These are phyloP conservation scores for Helotiales sp. DNA, from an alignment of 2,329 filamentous ascomycete species.

Conservation along the genomic window DNA sequence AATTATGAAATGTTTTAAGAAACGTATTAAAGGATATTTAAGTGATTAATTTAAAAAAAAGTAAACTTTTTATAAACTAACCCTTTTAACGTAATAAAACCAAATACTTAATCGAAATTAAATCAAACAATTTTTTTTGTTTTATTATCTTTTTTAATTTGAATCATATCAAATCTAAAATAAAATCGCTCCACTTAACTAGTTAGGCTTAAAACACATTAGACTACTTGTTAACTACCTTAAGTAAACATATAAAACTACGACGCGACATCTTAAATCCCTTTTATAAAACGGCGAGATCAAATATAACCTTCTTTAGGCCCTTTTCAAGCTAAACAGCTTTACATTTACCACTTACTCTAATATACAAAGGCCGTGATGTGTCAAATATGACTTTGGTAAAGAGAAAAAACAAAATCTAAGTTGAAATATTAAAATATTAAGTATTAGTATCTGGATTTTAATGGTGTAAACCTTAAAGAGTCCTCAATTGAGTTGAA, in stretches of 20 bases:
- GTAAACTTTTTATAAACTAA: constrained; percentile 7
- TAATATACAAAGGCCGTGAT: constrained; percentile 31
- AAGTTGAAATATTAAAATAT: constrained; percentile 26
- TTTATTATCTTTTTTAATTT: constrained; percentile 25
- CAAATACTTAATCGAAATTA: constrained; percentile 12
- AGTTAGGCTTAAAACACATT: constrained; percentile 15
- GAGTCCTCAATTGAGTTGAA: constrained; percentile 34
- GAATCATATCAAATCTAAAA: constrained; percentile 11
- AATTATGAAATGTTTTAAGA: too few species aligned
- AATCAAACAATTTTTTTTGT: constrained; percentile 25
- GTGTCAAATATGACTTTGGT: constrained; percentile 32
- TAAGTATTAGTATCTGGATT: constrained; percentile 30
- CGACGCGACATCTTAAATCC: constrained; percentile 18
- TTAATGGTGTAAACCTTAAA: constrained; percentile 38
- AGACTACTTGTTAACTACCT: constrained; percentile 28
- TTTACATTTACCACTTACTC: too few species aligned
- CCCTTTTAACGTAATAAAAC: neutral
- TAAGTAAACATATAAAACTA: constrained; percentile 21
- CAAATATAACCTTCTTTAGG: constrained; percentile 45
- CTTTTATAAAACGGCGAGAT: constrained; percentile 42
- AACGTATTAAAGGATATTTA: too few species aligned
- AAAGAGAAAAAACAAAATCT: constrained; percentile 28
- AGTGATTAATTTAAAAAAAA: too few species aligned
- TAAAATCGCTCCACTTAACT: neutral
- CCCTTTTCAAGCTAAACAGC: too few species aligned